phyloP scores from a whole-genome alignment of 768 basidiomycete genomes.

The Glaciozyma antarctica region DNA sequence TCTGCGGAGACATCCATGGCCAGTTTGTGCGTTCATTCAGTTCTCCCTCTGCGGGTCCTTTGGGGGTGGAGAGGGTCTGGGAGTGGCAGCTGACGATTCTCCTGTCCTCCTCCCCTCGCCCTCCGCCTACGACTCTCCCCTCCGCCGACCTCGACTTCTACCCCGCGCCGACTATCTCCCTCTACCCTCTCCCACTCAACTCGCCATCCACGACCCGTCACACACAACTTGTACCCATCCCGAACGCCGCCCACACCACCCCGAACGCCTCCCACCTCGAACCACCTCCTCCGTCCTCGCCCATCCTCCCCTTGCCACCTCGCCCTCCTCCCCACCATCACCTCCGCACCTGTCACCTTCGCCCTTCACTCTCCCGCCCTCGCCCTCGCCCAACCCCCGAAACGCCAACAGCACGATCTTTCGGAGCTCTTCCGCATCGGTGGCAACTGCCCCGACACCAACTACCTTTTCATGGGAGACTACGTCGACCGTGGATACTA shows the following conservation, averaged over 20 bases:
- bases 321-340: too few relatives aligned
- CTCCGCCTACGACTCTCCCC: too few relatives aligned
- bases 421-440: conserved; percentile 98
- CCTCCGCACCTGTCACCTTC: background rate
- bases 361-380: background rate
- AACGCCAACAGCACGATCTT: conserved; percentile 60
- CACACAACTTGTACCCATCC: too few relatives aligned
- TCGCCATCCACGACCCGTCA: too few relatives aligned
- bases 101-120: background rate
- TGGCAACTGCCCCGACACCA: conserved; percentile 96
- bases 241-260: too few relatives aligned
- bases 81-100: background rate
- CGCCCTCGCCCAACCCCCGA: background rate
- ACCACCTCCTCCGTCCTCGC: too few relatives aligned
- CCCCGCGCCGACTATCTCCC: too few relatives aligned
- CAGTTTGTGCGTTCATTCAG: conserved; percentile 74
- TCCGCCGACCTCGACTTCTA: too few relatives aligned
- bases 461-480: conserved; percentile 99
- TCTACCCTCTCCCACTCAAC: too few relatives aligned
- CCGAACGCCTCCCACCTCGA: too few relatives aligned
- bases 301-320: too few relatives aligned
- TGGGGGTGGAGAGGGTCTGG: background rate
- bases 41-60: background rate
- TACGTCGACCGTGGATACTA: conserved; percentile 98
- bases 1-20: conserved; percentile 98